phyloP scores from a whole-genome alignment of 148 eudicot genomes.

The Fagopyrum homotropicum region DNA sequence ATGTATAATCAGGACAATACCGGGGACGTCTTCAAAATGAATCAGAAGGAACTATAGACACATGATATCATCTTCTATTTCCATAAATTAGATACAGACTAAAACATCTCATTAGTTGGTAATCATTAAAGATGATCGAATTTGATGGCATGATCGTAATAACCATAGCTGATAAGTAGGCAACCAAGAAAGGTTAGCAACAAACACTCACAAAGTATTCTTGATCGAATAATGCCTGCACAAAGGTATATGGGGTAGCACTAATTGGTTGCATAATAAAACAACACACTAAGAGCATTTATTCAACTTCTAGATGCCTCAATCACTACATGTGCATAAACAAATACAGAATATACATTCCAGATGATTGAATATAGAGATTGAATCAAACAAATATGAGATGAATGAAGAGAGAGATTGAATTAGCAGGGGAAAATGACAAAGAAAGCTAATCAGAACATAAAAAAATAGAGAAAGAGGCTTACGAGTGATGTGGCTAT shows the following conservation, averaged over 20 bases:
- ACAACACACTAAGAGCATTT: too few species aligned
- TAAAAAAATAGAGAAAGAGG: too few species aligned
- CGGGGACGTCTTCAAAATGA: neutral
- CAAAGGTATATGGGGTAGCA: constrained; percentile 63
- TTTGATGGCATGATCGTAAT: neutral
- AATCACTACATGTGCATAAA: too few species aligned
- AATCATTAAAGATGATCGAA: neutral
- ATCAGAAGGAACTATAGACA: neutral
- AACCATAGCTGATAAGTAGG: neutral
- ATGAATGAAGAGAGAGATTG: too few species aligned
- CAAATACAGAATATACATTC: too few species aligned
- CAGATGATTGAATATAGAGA: too few species aligned
- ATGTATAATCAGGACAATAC: neutral
- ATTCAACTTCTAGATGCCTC: too few species aligned
- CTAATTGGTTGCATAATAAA: constrained; percentile 50
- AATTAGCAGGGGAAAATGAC: too few species aligned
- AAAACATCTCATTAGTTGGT: neutral
- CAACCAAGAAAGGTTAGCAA: neutral
- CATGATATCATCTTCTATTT: neutral
- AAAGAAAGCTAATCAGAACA: too few species aligned
- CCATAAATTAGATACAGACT: neutral
- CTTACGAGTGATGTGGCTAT: too few species aligned
- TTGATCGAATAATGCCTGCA: constrained; percentile 78
- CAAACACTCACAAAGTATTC: constrained; percentile 67
- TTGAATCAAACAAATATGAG: too few species aligned